phyloP scores from a whole-genome alignment of 768 basidiomycete genomes.

The Mycena latifolia region DNA sequence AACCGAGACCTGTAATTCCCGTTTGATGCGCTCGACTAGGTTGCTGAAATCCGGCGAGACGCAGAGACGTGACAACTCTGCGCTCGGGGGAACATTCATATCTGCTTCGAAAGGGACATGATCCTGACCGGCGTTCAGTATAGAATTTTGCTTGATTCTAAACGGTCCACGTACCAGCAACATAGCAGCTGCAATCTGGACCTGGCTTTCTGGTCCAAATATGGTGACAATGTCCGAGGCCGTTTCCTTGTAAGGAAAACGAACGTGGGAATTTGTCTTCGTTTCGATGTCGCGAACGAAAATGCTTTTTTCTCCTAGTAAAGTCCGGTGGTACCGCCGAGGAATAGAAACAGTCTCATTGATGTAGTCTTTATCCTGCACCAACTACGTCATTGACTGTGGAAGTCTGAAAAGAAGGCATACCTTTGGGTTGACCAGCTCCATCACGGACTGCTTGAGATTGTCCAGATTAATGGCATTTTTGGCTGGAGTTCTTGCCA shows the following conservation, averaged over 20 bases:
- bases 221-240: conserved; percentile 97
- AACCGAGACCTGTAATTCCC: conserved; percentile 93
- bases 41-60: conserved; percentile 84
- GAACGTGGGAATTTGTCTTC: conserved; percentile 94
- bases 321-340: conserved; percentile 92
- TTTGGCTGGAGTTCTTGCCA: conserved; percentile 98
- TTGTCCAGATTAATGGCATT: conserved; percentile 96
- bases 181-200: conserved; percentile 97
- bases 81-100: conserved; percentile 88
- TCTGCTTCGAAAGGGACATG: conserved; percentile 98
- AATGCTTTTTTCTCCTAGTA: conserved; percentile 96
- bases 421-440: conserved; percentile 96
- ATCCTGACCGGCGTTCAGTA: conserved; percentile 64
- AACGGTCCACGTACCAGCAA: conserved; percentile 72
- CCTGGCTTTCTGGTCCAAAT: conserved; percentile 96
- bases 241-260: conserved; percentile 93
- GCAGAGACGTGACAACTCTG: conserved; percentile 82
- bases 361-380: conserved; percentile 95
- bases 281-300: conserved; percentile 97
- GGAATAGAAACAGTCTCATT: conserved; percentile 95
- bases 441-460: conserved; percentile 96
- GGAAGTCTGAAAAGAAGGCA: conserved; percentile 32
- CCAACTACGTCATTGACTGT: conserved; percentile 5
- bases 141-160: background rate
- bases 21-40: conserved; percentile 93